phyloP scores from a whole-genome alignment of 176 grass and related monocot species.

The Microstegium vimineum region DNA sequence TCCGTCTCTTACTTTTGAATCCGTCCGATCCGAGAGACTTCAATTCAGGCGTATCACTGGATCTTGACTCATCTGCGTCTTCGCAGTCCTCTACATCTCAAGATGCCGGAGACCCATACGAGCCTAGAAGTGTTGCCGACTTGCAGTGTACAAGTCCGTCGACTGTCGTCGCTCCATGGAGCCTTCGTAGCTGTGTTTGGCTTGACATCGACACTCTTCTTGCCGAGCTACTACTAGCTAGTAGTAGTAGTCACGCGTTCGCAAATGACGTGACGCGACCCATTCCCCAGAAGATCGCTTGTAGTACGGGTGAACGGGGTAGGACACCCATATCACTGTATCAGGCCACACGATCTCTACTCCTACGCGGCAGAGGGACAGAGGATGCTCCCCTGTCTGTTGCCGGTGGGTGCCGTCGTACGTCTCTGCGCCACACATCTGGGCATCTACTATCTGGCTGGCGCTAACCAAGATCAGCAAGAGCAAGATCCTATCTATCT shows the following conservation, averaged over 20 bases:
- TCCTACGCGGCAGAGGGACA: not conserved
- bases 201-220: not conserved
- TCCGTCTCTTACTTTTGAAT: no score
- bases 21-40: not conserved
- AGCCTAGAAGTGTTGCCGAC: not conserved
- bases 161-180: not conserved
- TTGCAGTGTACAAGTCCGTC: no score
- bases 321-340: not conserved
- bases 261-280: not conserved
- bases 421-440: constrained; percentile 18
- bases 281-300: not conserved
- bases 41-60: not conserved
- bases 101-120: not conserved
- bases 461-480: not conserved
- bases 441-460: not conserved
- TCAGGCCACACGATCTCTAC: not conserved
- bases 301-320: not conserved
- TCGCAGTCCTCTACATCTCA: not conserved
- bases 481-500: not conserved
- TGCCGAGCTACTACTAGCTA: no score
- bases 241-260: no score
- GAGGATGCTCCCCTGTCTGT: not conserved
- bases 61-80: not conserved
- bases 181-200: not conserved
- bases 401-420: not conserved